Base-by-base conservation (phyloP, 352 stramenopile species). In the Phytophthora hibernalis region DNA sequence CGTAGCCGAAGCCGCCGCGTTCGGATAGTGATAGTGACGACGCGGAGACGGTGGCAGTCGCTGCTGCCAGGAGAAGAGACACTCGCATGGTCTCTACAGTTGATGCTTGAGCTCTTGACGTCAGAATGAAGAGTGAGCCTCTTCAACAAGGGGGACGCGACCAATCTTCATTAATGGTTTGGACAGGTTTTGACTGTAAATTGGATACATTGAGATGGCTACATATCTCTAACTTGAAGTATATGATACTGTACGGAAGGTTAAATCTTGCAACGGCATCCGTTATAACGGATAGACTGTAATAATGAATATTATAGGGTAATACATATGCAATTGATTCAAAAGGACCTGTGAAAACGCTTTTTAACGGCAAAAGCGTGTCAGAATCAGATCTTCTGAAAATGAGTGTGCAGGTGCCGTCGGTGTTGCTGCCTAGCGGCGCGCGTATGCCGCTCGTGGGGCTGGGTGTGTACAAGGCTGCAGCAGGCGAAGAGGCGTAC, bases 1-100 rank as follows among this genome's bases (percentile, higher is more conserved):
- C 71, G 70, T 93, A 93, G 74, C 87, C 90, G 33, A 72, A 85
- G 40, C 74, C 79, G 24, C 58, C 38, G n/a, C 10, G 33, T 47
- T 60, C 69, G 1, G 47, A 50, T 20, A 59, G 38, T 8, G 45
- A 55, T 5, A 26, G 1, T 13, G 42, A 31, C n/a, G 53, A 43
- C 7, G 71, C 65, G 3, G 45, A 45, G 7, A 30, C 53, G 16
- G 56, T 24, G 10, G 56, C 50, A 24, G 30, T 42, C 3, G 35
- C 60, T 6, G 42, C 60, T 8, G 62, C 28, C 26, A 76, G 54
- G 24, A 74, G 42, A 1, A 67, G 21, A 20, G 54, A 65, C 33
- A 24, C 43, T 12, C 44, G 59, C 70, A 75, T 77, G 16, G 9
- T 40, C 49, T 6, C 16, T 13, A 52, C 21, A 20, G 15, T 38